Percentiles rank a stretch among this genome's conserved stretches.
These are phyloP conservation scores for Dictyostelium firmibasis DNA, from an alignment of 78 protist species.

Conservation along the genomic window DNA sequence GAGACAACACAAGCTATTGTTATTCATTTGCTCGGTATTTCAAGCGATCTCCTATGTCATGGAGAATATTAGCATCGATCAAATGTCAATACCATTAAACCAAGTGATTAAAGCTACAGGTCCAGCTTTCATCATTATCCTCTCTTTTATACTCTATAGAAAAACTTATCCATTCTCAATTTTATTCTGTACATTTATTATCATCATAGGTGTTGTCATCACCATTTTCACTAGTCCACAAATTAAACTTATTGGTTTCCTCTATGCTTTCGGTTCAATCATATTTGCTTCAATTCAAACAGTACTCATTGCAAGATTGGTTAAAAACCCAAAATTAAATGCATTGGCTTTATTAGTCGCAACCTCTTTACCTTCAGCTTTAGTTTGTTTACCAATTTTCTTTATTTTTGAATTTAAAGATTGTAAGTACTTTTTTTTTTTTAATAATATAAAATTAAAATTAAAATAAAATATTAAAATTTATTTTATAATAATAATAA, in stretches of 20 bases:
- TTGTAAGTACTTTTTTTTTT: neutral
- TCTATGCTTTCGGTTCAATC: neutral
- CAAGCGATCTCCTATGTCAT: slow-evolving; percentile 50
- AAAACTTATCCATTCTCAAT: neutral
- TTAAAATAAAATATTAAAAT: no score
- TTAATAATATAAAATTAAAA: neutral
- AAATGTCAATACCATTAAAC: slow-evolving; percentile 36
- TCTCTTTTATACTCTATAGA: neutral
- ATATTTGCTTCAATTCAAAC: slow-evolving; percentile 39
- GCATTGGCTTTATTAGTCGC: slow-evolving; percentile 9
- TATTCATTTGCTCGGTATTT: neutral
- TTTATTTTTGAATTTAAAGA: neutral
- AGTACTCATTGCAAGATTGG: slow-evolving; percentile 9
- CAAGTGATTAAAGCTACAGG: slow-evolving; percentile 63
- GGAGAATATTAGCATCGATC: slow-evolving; percentile 41
- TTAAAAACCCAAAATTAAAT: slow-evolving; percentile 18
- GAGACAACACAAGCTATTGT: neutral
- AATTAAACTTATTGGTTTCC: neutral
- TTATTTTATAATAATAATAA: no score
- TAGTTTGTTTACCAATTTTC: slow-evolving; percentile 11
- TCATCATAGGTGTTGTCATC: slow-evolving; percentile 21
- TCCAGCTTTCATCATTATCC: slow-evolving; percentile 29
- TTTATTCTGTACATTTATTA: neutral
- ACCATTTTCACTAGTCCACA: neutral
- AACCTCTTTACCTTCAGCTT: slow-evolving; percentile 45